Conservation (phyloP, 2,329 filamentous ascomycete species). For the Phaeosphaeria sp. region DNA sequence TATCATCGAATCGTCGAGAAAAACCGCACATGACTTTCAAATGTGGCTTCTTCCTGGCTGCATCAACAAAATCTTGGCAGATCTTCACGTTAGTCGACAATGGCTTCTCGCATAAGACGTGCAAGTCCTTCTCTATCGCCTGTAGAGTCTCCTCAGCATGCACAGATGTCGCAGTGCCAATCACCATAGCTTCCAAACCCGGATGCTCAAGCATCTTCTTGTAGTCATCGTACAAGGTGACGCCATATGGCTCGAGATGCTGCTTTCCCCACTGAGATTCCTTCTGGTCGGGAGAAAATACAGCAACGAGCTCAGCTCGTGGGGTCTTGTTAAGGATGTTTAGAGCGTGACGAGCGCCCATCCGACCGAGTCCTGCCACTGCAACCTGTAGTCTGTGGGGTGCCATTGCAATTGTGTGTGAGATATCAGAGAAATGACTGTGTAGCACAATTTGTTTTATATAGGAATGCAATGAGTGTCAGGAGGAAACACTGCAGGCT, state of each 20-base stretch:
- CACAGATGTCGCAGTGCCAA: conserved; percentile 43
- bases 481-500: neutral
- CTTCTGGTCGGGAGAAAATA: conserved; percentile 54
- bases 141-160: conserved; percentile 44
- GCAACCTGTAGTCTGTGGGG: conserved; percentile 48
- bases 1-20: conserved; percentile 55
- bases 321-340: conserved; percentile 57
- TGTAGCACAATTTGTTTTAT: too few relatives aligned
- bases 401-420: conserved; percentile 16
- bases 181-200: conserved; percentile 54
- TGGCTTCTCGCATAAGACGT: conserved; percentile 51
- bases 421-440: too few relatives aligned
- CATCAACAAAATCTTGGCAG: conserved; percentile 41
- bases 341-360: conserved; percentile 61
- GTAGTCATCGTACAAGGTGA: conserved; percentile 55
- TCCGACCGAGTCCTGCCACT: conserved; percentile 60
- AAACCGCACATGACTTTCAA: conserved; percentile 56
- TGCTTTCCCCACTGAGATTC: conserved; percentile 56
- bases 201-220: conserved; percentile 55
- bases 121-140: conserved; percentile 45
- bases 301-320: conserved; percentile 58
- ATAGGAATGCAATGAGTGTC: neutral
- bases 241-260: conserved; percentile 54
- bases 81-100: conserved; percentile 42
- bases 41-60: conserved; percentile 44